Evolutionary conservation across 306 rosid genomes (phyloP).

Genomic region (Lagenaria siceraria): DNA sequence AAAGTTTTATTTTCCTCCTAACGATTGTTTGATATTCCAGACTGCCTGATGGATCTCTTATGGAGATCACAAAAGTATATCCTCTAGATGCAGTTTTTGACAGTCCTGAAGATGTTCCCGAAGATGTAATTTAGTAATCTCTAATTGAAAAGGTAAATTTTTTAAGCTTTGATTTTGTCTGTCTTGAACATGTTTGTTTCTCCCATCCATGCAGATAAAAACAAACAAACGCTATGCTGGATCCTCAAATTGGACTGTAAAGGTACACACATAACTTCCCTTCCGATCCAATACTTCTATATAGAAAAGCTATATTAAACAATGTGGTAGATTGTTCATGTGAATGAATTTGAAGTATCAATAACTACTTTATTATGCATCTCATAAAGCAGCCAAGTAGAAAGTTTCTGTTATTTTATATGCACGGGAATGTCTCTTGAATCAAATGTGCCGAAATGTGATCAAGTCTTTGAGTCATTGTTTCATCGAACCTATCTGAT

Average conservation of each 20-base stretch:
- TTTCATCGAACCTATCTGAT: neutral
- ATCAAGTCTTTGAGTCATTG: neutral
- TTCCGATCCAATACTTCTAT: neutral
- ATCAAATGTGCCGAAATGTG: neutral
- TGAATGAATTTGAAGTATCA: neutral
- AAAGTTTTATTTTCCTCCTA: slow-evolving; percentile 8
- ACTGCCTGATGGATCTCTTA: slow-evolving; percentile 77
- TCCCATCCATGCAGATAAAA: slow-evolving; percentile 40
- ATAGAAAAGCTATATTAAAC: neutral
- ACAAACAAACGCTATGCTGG: slow-evolving; percentile 94
- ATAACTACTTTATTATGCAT: neutral
- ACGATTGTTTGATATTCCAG: slow-evolving; percentile 32
- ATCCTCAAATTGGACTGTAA: slow-evolving; percentile 77
- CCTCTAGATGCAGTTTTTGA: slow-evolving; percentile 93
- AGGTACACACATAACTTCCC: slow-evolving; percentile 25
- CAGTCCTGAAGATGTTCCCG: slow-evolving; percentile 83
- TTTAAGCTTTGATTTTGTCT: neutral
- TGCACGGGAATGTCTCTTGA: neutral
- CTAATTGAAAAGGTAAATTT: neutral
- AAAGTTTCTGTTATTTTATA: neutral
- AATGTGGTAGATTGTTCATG: neutral
- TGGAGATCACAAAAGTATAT: slow-evolving; percentile 83
- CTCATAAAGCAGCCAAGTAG: neutral
- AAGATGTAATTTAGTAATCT: slow-evolving; percentile 48
- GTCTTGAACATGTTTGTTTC: neutral